Base-by-base conservation (phyloP, 768 basidiomycete genomes). In the Daedaleopsis sinensis region DNA sequence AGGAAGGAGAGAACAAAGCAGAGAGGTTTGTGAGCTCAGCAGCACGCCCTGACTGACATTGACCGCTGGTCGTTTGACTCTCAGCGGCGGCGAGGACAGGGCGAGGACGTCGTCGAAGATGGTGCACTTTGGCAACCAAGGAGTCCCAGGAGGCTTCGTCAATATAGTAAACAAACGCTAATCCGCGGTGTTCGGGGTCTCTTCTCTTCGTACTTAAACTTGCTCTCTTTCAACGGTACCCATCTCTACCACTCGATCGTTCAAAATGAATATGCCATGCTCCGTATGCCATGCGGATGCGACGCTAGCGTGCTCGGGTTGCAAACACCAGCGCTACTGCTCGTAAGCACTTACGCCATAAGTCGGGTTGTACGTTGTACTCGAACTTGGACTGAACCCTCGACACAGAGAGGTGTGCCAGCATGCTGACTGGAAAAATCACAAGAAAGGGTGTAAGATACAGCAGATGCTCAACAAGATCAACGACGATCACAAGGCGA, bases 391-490 rank as follows among this genome's bases (percentile, higher is more conserved):
- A 18, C 23, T 15, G 16, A 13, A 2, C 39, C 19, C 23, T 27
- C 3, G 35, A 47, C 10, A n/a, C 27, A 64, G 58, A 21, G 57
- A 51, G 32, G 57, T 56, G 49, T 75, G 72, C 57, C 74, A 76
- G 62, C 70, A 68, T 43, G 53, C 58, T 21, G 67, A 69, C 43
- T 77, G 74, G 76, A 51, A 65, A 2, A 60, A 42, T 0, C 76
- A 75, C 55, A 76, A 77, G 64, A 72, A 71, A 43, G 73, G 71
- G 49, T 77, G 76, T 59, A 67, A 72, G 57, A 70, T 75, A 16
- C 62, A 76, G 18, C 67, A 73, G 47, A 68, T 69, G 49, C 48
- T 77, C 12, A 68, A 72, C 58, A 27, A 35, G 10, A 16, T 63
- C n/a, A 55, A 63, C 18, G 52, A 53, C 3, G 71, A 71, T 27